phyloP scores from a whole-genome alignment of 495 filamentous ascomycete genomes.

The Penicillium silybi region DNA sequence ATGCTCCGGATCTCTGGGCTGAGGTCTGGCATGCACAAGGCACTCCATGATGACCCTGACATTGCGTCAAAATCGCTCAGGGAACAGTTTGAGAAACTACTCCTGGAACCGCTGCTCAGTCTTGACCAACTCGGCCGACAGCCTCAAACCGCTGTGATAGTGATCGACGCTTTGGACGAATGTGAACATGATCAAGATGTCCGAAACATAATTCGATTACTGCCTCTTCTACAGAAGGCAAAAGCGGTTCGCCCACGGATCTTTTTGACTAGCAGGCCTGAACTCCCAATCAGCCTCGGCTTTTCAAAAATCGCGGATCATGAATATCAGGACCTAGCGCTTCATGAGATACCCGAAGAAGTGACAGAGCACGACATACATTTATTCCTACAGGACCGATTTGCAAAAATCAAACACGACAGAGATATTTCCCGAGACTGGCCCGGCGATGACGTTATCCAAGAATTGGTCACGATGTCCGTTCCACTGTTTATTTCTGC shows the following conservation, averaged over 20 bases:
- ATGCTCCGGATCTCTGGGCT: neutral
- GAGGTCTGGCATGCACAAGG: no score
- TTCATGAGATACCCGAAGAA: neutral
- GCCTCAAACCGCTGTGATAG: constrained; percentile 25
- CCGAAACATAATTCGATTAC: constrained; percentile 32
- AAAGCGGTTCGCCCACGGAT: constrained; percentile 16
- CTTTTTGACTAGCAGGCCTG: constrained; percentile 45
- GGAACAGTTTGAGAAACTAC: constrained; percentile 49
- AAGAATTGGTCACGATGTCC: constrained; percentile 12
- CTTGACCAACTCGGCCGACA: neutral
- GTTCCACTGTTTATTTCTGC: no score
- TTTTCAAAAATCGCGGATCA: constrained; percentile 20
- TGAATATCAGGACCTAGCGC: constrained; percentile 13
- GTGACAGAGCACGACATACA: constrained; percentile 28
- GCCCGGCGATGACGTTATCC: constrained; percentile 30
- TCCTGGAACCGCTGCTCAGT: constrained; percentile 35
- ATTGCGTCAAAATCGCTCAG: constrained; percentile 33
- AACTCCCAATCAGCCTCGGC: constrained; percentile 36
- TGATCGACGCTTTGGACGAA: constrained; percentile 54
- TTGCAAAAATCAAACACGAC: constrained; percentile 19
- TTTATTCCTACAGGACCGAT: constrained; percentile 21
- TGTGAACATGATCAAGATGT: constrained; percentile 42
- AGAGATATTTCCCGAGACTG: constrained; percentile 28
- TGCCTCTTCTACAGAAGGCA: constrained; percentile 18
- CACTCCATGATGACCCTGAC: neutral